Evolutionary conservation across 1,284 basidiomycete species (phyloP).

Genomic region (Ceratobasidium sp.): DNA sequence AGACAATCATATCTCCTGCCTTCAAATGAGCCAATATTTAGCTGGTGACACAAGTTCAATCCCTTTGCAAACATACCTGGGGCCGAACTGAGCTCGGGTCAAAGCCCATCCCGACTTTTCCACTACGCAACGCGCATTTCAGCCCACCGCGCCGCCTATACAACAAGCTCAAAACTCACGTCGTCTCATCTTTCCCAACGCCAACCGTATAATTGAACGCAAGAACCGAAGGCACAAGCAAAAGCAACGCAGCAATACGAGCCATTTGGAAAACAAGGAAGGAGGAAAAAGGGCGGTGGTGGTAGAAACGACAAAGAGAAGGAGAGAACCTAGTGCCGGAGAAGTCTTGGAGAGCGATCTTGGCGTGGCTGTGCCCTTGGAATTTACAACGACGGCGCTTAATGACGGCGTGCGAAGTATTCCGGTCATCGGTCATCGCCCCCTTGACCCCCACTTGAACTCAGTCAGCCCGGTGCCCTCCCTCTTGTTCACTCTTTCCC

Average conservation of each 20-base stretch:
- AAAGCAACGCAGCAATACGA: conserved; percentile 32
- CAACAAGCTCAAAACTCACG: conserved; percentile 9
- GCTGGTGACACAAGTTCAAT: neutral
- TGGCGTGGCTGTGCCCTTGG: conserved; percentile 27
- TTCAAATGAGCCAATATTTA: conserved; percentile 3
- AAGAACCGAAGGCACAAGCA: conserved; percentile 21
- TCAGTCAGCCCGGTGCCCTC: conserved; percentile 28
- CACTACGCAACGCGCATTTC: neutral
- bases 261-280: conserved; percentile 16
- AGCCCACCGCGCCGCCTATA: neutral
- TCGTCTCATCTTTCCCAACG: conserved; percentile 40
- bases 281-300: neutral
- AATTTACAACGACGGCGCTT: conserved; percentile 13
- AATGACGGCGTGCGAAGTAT: conserved; percentile 25
- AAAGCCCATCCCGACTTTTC: conserved; percentile 38
- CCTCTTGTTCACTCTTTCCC: conserved; percentile 22
- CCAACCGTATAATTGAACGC: conserved; percentile 39
- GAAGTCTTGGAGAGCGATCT: conserved; percentile 35
- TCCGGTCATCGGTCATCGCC: conserved; percentile 1
- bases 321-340: neutral
- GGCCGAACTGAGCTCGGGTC: conserved; percentile 39
- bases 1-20: conserved; percentile 33
- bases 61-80: conserved; percentile 14
- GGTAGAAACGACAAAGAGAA: conserved; percentile 6
- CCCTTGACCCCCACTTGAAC: conserved; percentile 29